A percentile compares a stretch with the other conserved stretches of the same genome.
Evolutionary conservation across 805 yeast species (phyloP).

Genomic region (Myxozyma neotropica): DNA sequence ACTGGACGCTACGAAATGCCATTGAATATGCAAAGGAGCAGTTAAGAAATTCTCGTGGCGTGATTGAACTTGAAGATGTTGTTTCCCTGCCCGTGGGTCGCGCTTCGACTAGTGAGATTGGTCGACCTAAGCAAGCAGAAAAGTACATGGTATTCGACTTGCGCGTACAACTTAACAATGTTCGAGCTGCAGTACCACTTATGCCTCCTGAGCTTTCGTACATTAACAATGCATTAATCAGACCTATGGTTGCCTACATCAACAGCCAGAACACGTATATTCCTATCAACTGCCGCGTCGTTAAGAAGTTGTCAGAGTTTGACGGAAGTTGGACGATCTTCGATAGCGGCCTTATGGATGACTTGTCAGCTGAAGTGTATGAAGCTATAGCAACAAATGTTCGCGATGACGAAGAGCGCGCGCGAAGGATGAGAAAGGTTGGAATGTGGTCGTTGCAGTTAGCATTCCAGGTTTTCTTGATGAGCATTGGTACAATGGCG

Average conservation of each 20-base stretch:
- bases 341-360: constrained; percentile 89
- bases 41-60: background rate
- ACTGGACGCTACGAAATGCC: constrained; percentile 17
- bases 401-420: constrained; percentile 78
- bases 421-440: constrained; percentile 73
- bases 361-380: constrained; percentile 83
- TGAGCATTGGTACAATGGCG: constrained; percentile 42
- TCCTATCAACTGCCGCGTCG: constrained; percentile 80
- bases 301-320: constrained; percentile 77
- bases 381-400: constrained; percentile 88
- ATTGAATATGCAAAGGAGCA: constrained; percentile 7
- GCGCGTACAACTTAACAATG: constrained; percentile 77
- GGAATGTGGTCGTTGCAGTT: constrained; percentile 93
- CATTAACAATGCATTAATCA: constrained; percentile 83
- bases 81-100: background rate
- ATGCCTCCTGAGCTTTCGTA: constrained; percentile 87
- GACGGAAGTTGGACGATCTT: constrained; percentile 97
- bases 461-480: constrained; percentile 74
- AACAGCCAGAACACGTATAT: constrained; percentile 87
- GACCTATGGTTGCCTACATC: constrained; percentile 95
- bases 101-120: background rate
- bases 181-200: constrained; percentile 85
- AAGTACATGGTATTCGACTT: constrained; percentile 69
- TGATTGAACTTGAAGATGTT: constrained; percentile 13
- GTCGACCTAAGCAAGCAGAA: constrained; percentile 11